Conservation (phyloP, 2,329 filamentous ascomycete species). For the Cladosporium oxysporum region DNA sequence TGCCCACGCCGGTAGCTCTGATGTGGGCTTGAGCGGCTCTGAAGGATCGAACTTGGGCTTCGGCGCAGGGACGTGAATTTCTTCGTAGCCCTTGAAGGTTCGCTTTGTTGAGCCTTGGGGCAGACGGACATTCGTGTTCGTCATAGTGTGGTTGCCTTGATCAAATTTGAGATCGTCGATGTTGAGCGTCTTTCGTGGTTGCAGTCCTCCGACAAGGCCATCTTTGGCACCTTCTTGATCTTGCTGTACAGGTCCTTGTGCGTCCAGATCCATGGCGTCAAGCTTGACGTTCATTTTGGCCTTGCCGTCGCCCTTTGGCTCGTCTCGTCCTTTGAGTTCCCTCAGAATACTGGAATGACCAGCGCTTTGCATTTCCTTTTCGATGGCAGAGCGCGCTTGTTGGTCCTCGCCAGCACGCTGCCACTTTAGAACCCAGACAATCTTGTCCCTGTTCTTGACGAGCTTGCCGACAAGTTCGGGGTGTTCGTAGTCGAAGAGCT, state of each 20-base stretch:
- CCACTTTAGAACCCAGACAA: constrained; percentile 92
- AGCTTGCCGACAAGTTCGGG: constrained; percentile 89
- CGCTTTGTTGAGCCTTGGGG: constrained; percentile 94
- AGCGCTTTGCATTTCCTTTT: constrained; percentile 87
- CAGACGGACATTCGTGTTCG: constrained; percentile 92
- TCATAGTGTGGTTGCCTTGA: constrained; percentile 98
- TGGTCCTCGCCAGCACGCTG: constrained; percentile 78
- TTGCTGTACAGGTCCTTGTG: constrained; percentile 48
- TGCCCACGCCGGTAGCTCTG: constrained; percentile 91
- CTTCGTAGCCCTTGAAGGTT: constrained; percentile 96
- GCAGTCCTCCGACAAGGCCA: constrained; percentile 75
- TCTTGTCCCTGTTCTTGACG: constrained; percentile 87
- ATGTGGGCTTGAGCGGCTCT: constrained; percentile 77
- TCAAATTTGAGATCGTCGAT: constrained; percentile 96
- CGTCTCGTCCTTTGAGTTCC: constrained; percentile 75
- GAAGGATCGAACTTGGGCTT: constrained; percentile 81
- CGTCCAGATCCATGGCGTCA: constrained; percentile 76
- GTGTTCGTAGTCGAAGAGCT: constrained; percentile 95
- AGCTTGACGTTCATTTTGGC: constrained; percentile 74
- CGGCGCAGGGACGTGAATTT: constrained; percentile 93
- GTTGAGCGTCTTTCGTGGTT: constrained; percentile 85
- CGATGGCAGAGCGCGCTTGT: constrained; percentile 70
- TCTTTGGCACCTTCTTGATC: constrained; percentile 62
- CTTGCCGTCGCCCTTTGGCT: constrained; percentile 58
- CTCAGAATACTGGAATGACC: constrained; percentile 85